Conservation (phyloP, 2,329 filamentous ascomycete species). For the Diaporthe longicolla region DNA sequence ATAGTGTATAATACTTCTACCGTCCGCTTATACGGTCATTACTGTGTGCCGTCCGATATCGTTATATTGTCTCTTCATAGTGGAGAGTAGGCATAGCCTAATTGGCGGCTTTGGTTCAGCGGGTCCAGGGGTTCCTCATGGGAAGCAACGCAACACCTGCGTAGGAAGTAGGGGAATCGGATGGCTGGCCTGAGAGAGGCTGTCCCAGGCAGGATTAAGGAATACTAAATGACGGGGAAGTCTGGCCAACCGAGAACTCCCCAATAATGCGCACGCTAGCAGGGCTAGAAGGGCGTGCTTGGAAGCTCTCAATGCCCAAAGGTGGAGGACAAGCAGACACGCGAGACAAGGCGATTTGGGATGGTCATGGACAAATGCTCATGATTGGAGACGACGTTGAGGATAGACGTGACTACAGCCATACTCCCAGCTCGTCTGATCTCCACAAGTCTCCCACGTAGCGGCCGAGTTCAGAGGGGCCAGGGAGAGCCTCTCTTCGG, state of each 20-base stretch:
- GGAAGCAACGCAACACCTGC: too few relatives aligned
- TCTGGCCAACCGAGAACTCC: background rate
- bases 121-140: background rate
- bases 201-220: background rate
- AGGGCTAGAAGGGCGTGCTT: background rate
- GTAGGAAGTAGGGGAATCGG: background rate
- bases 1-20: too few relatives aligned
- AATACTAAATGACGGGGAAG: too few relatives aligned
- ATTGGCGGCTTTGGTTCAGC: background rate
- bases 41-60: too few relatives aligned
- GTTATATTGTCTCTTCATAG: too few relatives aligned
- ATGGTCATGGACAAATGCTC: background rate
- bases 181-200: background rate
- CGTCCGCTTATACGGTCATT: too few relatives aligned
- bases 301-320: background rate
- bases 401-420: too few relatives aligned
- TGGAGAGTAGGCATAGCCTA: too few relatives aligned
- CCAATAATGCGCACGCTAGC: background rate
- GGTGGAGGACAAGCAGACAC: background rate
- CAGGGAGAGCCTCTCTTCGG: background rate
- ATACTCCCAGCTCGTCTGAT: background rate
- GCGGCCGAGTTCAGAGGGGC: background rate
- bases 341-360: background rate
- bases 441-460: background rate
- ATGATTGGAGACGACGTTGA: background rate